phyloP scores from a whole-genome alignment of 2,329 filamentous ascomycete genomes.

The Thelonectria rubi region DNA sequence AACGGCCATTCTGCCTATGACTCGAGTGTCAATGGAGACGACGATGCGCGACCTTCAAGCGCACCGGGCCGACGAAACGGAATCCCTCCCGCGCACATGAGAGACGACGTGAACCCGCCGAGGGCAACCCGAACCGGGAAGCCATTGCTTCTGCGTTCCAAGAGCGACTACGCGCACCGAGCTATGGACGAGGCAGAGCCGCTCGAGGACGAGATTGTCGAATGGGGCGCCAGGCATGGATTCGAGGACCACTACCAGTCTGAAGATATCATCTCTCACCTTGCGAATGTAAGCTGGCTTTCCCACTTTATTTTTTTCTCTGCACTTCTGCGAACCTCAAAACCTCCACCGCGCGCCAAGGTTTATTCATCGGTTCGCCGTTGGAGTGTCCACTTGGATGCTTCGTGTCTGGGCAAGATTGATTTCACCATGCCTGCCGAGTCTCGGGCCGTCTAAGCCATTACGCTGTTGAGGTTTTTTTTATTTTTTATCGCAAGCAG shows the following conservation, averaged over 20 bases:
- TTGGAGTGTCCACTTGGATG: constrained; percentile 1
- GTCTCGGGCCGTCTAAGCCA: not conserved
- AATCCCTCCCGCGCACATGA: constrained; percentile 35
- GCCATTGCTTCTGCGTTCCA: constrained; percentile 63
- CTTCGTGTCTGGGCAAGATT: not conserved
- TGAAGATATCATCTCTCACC: constrained; percentile 84
- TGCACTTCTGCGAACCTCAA: constrained; percentile 4
- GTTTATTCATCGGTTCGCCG: constrained; percentile 10
- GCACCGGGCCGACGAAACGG: constrained; percentile 56
- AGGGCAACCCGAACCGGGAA: constrained; percentile 54
- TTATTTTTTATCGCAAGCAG: no score
- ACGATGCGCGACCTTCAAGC: constrained; percentile 55
- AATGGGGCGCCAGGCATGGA: constrained; percentile 77
- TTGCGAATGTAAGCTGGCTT: constrained; percentile 74
- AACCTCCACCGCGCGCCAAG: not conserved
- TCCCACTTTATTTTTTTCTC: constrained; percentile 26
- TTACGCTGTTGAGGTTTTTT: not conserved
- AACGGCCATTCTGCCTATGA: constrained; percentile 46
- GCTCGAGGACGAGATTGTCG: constrained; percentile 57
- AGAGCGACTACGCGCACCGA: constrained; percentile 62
- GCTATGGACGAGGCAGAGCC: constrained; percentile 53
- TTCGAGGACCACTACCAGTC: constrained; percentile 94
- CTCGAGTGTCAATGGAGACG: constrained; percentile 39
- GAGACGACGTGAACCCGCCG: constrained; percentile 48
- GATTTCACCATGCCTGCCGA: constrained; percentile 1